These are phyloP conservation scores for Paecilomyces formosus DNA, from an alignment of 2,329 filamentous ascomycete genomes.

Conservation along the genomic window DNA sequence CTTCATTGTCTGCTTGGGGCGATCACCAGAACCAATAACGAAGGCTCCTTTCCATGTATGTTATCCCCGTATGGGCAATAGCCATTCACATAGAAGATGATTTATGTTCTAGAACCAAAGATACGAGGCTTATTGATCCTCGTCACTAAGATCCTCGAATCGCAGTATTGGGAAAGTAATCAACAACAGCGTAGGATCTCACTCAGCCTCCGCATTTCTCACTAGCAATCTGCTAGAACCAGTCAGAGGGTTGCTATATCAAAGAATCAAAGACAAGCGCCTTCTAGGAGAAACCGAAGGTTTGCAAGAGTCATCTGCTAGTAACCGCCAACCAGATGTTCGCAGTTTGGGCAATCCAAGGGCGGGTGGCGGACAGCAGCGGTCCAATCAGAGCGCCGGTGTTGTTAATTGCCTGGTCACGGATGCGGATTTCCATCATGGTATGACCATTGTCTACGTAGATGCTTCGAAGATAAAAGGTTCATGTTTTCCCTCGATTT, in stretches of 20 bases:
- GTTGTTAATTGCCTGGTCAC: conserved; percentile 18
- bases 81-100: neutral
- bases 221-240: neutral
- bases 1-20: neutral
- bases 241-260: neutral
- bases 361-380: neutral
- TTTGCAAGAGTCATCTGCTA: neutral
- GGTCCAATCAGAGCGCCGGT: conserved; percentile 14
- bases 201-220: conserved; percentile 1
- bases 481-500: neutral
- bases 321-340: conserved; percentile 12
- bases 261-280: neutral
- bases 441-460: conserved; percentile 5
- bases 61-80: neutral
- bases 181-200: neutral
- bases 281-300: neutral
- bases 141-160: neutral
- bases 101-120: neutral
- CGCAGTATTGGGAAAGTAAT: neutral
- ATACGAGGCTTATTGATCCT: neutral
- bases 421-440: conserved; percentile 11
- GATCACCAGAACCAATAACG: neutral
- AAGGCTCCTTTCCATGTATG: neutral
- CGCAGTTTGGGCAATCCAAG: neutral
- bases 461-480: neutral